Evolutionary conservation across 1,284 basidiomycete genomes (phyloP).

Genomic region (Coniophora puteana): DNA sequence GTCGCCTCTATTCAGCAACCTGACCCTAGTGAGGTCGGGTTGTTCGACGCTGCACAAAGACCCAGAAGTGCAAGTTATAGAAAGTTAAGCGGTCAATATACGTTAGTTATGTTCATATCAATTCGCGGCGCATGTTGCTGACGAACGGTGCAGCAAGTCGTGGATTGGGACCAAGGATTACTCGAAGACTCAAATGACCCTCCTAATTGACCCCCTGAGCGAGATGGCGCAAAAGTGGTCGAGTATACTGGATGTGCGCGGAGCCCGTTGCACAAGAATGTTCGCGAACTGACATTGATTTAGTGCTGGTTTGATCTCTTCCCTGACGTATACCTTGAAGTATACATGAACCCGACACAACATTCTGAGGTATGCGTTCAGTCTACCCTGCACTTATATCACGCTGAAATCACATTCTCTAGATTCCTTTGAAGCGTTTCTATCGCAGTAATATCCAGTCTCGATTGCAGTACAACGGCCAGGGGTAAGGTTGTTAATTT

Average conservation of each 20-base stretch:
- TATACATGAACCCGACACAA: constrained; percentile 73
- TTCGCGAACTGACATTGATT: not conserved
- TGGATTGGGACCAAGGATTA: constrained; percentile 62
- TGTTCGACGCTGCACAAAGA: constrained; percentile 60
- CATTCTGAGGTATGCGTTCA: constrained; percentile 56
- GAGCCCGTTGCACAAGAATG: not conserved
- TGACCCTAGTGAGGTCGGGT: constrained; percentile 68
- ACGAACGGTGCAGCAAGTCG: constrained; percentile 49
- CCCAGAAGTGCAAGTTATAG: constrained; percentile 60
- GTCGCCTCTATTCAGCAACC: constrained; percentile 63
- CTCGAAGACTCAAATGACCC: constrained; percentile 71
- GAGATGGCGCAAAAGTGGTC: constrained; percentile 86
- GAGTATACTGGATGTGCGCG: constrained; percentile 63
- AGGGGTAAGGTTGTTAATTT: constrained; percentile 50
- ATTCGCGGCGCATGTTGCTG: constrained; percentile 4
- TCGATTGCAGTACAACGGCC: constrained; percentile 60
- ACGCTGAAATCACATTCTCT: constrained; percentile 1
- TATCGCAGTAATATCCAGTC: constrained; percentile 78
- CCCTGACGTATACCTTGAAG: constrained; percentile 63
- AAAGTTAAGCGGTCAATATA: constrained; percentile 54
- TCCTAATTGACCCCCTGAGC: constrained; percentile 83
- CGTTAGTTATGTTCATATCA: constrained; percentile 43
- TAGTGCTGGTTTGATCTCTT: constrained; percentile 55
- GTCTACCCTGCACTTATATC: not conserved
- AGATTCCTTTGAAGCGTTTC: constrained; percentile 93